Evolutionary conservation across 768 basidiomycete genomes (phyloP), one percentile per base, ranked within the genome.

Genomic region (Serendipita sp.): DNA sequence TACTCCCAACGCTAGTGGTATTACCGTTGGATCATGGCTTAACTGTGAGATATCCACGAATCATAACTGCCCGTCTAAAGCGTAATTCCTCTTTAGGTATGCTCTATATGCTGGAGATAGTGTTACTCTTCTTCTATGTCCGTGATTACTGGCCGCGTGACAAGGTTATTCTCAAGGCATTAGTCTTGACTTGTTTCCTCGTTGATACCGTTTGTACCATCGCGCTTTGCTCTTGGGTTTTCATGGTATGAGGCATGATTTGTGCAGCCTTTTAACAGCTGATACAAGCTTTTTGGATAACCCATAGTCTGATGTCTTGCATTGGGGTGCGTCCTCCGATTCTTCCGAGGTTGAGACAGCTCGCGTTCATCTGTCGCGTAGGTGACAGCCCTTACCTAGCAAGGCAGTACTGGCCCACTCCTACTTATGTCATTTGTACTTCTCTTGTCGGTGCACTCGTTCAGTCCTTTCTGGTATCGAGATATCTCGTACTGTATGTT

Each of bases 31-130:
- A 18, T 51, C 48, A 18, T 51, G 48, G 48, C 48, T 51, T 16
- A 51, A 51, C 48, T 51, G 48, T 51, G 16, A 16, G 48, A 8
- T 7, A 51, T 24, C 24, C 24, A 24, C 24, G 24, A 24, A 24
- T 18, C 45, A 46, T 46, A 11, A 46, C 45, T 13, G 45, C 30
- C 8, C 18, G 7, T 5, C 30, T 18, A 51, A 18, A 5, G 48
- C 5, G 48, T 51, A 51, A 8, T n/a, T 7, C n/a, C 16, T 8
- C 48, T 28, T 32, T 37, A 60, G 56, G 28, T 10, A 60, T 60
- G 56, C 28, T 60, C 24, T 60, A 60, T 35, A 60, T 37, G 56
- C 56, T 60, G 5, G 56, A 60, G 56, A 60, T 60, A n/a, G 35
- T 60, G 16, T 28, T 32, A 28, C 10, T 60, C 24, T 32, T n/a